A percentile compares a stretch with the other conserved stretches of the same genome.
phyloP scores from a whole-genome alignment of 2,329 filamentous ascomycete genomes.

The Sarocladium strictum region DNA sequence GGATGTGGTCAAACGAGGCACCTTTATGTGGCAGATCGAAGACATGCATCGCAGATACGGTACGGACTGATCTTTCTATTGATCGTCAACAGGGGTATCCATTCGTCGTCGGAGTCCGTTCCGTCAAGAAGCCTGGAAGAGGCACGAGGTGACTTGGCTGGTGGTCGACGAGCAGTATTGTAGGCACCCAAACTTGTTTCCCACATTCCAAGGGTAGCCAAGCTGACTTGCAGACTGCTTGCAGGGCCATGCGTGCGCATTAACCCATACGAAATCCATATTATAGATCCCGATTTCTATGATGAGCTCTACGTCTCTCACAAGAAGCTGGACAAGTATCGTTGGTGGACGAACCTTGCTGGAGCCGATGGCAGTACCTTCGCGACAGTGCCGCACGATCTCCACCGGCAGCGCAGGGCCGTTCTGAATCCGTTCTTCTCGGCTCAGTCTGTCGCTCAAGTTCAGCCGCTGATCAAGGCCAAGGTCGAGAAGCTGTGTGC shows the following conservation, averaged over 20 bases:
- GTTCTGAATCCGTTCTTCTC: slow-evolving; percentile 16
- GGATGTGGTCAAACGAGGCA: slow-evolving; percentile 3
- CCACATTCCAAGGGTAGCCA: background rate
- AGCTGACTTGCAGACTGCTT: background rate
- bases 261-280: slow-evolving; percentile 18
- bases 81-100: background rate
- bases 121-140: no score
- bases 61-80: background rate
- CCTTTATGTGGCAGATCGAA: slow-evolving; percentile 8
- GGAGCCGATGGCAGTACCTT: slow-evolving; percentile 6
- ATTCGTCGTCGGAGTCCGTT: no score
- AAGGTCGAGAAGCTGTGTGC: background rate
- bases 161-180: no score
- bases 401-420: slow-evolving; percentile 14
- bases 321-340: background rate
- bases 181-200: no score
- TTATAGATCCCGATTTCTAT: slow-evolving; percentile 21
- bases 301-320: slow-evolving; percentile 16
- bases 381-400: slow-evolving; percentile 15
- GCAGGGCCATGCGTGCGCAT: slow-evolving; percentile 9
- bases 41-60: slow-evolving; percentile 11
- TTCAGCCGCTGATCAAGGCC: background rate
- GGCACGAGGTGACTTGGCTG: no score
- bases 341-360: background rate
- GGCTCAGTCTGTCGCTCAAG: slow-evolving; percentile 8